Base-by-base conservation (phyloP, 345 rosid species). In the Leavenworthia alabamica region DNA sequence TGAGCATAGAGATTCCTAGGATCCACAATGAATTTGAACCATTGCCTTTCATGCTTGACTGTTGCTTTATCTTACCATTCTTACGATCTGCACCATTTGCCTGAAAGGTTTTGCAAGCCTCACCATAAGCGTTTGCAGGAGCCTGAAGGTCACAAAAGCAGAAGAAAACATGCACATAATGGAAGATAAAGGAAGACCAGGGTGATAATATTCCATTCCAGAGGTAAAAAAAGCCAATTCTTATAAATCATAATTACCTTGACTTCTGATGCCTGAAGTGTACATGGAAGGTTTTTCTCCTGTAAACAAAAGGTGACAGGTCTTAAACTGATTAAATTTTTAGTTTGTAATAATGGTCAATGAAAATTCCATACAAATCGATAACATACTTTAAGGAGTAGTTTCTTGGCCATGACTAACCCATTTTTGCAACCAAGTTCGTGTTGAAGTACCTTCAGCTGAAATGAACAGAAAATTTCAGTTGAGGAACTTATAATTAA, bases 341-440 rank as follows among this genome's bases (percentile, higher is more conserved):
- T 33, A 35, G 35, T 22, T 19, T 4, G 51, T 39, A 41, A 36
- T 46, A 37, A 47, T 15, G 35, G 63, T 36, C 14, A 53, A 5
- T 12, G 13, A 43, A 31, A 69, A 27, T 42, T 2, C 13, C 12
- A 37, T 27, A 39, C 24, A 40, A 55, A 54, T 29, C 7, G 10
- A 63, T 52, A 56, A 7, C 64, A 46, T n/a, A 63, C 64, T 56
- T 57, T 51, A 33, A 48, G 75, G 54, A 10, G 55, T 19, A 11
- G 13, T 51, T 64, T 68, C 62, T 53, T 73, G 27, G 77, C 82
- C 55, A 60, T 56, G 65, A 77, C 75, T 74, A 83, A 31, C 49
- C 75, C 78, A 44, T 75, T 79, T 72, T 73, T 82, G 74, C 90
- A 85, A 47, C 83, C 83, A 66, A 88, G 81, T 68, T 88, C 90